Base-by-base conservation (phyloP, 2,329 filamentous ascomycete genomes). In the Ceratocystis huliohia region DNA sequence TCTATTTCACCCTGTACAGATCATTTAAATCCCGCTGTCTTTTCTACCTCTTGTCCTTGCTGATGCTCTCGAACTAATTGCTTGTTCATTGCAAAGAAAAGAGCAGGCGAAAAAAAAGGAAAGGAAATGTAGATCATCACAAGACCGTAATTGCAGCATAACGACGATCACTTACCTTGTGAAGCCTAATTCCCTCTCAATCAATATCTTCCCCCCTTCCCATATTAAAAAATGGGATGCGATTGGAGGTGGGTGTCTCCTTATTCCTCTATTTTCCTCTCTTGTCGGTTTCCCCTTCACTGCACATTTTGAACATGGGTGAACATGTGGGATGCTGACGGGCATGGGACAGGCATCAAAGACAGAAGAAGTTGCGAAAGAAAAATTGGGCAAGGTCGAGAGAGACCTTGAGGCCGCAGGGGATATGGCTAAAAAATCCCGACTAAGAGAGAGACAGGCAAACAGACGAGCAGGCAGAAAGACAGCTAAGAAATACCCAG, bases 1-100 rank as follows among this genome's bases (percentile, higher is more conserved):
- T 57, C 53, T 28, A 57, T 57, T 30, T 22, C 53, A 57, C 53
- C 53, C 22, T 28, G 53, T 28, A 28, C 53, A 28, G 6, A 17
- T 57, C 30, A 57, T 57, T 57, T 57, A 57, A 37, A 57, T 57
- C 53, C 53, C 53, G 53, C 53, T 30, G 53, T 57, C 53, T 57
- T 22, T 37, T 37, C 33, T 37, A 37, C 33, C 33, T 37, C 8
- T 37, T 37, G 33, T 37, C 53, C 13, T 25, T 10, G 17, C n/a
- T 48, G 45, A 1, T 44, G 28, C 17, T 44, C 33, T 44, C 33
- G 41, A 33, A 30, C 20, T n/a, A 22, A 61, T 44, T 61, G 57
- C 57, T 44, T 61, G 57, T 61, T 30, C 41, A 33, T 41, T 20
- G 10, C 5, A 30, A 15, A 28, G 53, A 50, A 50, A 37, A 10